A percentile compares a stretch with the other conserved stretches of the same genome.
Evolutionary conservation across 2,329 filamentous ascomycete genomes (phyloP).

Genomic region (Periconia digitata): DNA sequence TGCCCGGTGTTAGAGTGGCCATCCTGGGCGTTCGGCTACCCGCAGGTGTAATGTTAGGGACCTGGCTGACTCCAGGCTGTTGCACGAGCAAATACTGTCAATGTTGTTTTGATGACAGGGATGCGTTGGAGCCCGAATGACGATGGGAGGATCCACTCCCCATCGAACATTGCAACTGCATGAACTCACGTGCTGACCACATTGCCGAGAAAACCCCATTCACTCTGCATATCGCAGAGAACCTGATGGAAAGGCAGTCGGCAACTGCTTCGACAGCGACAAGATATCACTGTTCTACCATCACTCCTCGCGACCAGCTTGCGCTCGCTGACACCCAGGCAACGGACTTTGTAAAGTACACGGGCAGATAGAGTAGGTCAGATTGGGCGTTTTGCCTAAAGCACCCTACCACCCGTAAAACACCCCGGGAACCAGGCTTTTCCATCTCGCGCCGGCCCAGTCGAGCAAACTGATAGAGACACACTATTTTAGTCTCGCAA

Average conservation of each 20-base stretch:
- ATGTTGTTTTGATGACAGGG: constrained; percentile 10
- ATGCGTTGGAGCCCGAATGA: not conserved
- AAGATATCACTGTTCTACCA: not conserved
- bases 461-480: no score
- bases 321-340: not conserved
- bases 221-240: not conserved
- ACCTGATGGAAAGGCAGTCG: no score
- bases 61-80: constrained; percentile 1
- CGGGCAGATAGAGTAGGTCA: no score
- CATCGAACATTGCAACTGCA: not conserved
- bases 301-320: not conserved
- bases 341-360: not conserved
- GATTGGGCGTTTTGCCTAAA: not conserved
- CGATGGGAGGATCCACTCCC: no score
- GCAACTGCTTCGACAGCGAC: not conserved
- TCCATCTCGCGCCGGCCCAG: not conserved
- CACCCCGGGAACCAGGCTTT: not conserved
- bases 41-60: constrained; percentile 10
- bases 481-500: not conserved
- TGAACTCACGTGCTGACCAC: not conserved
- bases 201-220: not conserved
- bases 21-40: constrained; percentile 28
- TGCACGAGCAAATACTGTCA: constrained; percentile 6
- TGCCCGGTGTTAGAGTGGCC: constrained; percentile 49
- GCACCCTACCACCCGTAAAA: not conserved